Percentiles rank a stretch among this genome's conserved stretches.
Evolutionary conservation across 805 yeast species (phyloP).

Genomic region (Kluyveromyces dobzhanskii): DNA sequence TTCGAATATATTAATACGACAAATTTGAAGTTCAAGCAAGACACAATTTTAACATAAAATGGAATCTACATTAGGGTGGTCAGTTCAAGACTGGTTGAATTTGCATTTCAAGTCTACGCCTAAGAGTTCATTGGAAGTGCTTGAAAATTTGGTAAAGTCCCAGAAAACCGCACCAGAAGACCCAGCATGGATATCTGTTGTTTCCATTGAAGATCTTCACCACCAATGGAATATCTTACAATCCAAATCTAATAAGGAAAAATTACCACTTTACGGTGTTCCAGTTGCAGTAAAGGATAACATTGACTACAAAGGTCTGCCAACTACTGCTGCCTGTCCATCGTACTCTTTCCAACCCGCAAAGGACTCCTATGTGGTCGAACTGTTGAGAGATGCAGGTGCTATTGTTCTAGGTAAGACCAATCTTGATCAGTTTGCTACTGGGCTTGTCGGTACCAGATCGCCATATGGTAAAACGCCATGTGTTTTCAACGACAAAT

Average conservation of each 20-base stretch:
- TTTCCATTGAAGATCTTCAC: slow-evolving; percentile 47
- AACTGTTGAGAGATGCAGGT: slow-evolving; percentile 72
- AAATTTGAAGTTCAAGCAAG: too few species aligned
- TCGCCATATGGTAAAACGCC: slow-evolving; percentile 91
- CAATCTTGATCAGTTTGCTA: slow-evolving; percentile 93
- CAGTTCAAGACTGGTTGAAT: slow-evolving; percentile 66
- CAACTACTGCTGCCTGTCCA: slow-evolving; percentile 96
- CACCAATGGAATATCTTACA: slow-evolving; percentile 78
- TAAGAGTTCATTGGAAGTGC: slow-evolving; percentile 45
- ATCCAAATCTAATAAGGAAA: slow-evolving; percentile 44
- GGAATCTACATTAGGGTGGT: slow-evolving; percentile 54
- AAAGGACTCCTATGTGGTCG: slow-evolving; percentile 69
- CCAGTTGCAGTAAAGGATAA: slow-evolving; percentile 94
- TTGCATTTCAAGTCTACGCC: slow-evolving; percentile 60
- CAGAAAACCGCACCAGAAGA: slow-evolving; percentile 45
- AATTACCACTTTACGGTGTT: slow-evolving; percentile 77
- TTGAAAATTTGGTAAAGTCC: slow-evolving; percentile 38
- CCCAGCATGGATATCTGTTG: slow-evolving; percentile 89
- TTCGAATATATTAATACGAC: too few species aligned
- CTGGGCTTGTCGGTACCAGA: slow-evolving; percentile 92
- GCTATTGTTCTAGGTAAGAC: slow-evolving; percentile 93
- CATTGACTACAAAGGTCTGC: slow-evolving; percentile 74
- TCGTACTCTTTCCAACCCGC: slow-evolving; percentile 62
- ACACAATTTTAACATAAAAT: too few species aligned
- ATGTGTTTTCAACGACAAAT: slow-evolving; percentile 63